Conservation (phyloP, 192 early-diverging fungal species). For the Endogone sp. region DNA sequence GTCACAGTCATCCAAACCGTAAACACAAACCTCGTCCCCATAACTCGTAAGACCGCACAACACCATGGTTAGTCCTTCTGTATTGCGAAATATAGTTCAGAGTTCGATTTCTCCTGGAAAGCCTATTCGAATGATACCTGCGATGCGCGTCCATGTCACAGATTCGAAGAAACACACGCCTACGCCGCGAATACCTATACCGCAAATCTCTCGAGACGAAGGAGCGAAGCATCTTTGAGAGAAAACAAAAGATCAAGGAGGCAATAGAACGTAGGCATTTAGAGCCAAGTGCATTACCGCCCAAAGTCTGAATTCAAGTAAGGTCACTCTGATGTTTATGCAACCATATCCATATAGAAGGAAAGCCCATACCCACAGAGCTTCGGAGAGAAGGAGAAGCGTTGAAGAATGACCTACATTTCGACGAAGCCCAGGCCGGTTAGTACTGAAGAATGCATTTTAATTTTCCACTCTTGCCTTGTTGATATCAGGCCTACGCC, state of each 20-base stretch:
- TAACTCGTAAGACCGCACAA: too few relatives aligned
- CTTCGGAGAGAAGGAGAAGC: conserved; percentile 71
- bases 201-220: conserved; percentile 94
- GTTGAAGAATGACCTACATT: conserved; percentile 75
- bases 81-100: too few relatives aligned
- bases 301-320: too few relatives aligned
- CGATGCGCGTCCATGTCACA: conserved; percentile 12
- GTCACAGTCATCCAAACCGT: background rate
- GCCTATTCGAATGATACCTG: background rate
- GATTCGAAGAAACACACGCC: conserved; percentile 84
- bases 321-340: conserved; percentile 4
- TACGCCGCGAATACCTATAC: conserved; percentile 94
- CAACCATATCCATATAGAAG: conserved; percentile 47
- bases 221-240: conserved; percentile 87
- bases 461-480: too few relatives aligned
- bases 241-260: conserved; percentile 91
- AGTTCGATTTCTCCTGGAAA: background rate
- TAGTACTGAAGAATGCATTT: conserved; percentile 13
- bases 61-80: background rate
- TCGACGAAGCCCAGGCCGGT: conserved; percentile 86
- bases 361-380: conserved; percentile 85
- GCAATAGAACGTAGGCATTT: conserved; percentile 79
- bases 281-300: too few relatives aligned
- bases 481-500: too few relatives aligned
- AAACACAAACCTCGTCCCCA: background rate